phyloP scores from a whole-genome alignment of 2,329 filamentous ascomycete species.

The Ciborinia camelliae region DNA sequence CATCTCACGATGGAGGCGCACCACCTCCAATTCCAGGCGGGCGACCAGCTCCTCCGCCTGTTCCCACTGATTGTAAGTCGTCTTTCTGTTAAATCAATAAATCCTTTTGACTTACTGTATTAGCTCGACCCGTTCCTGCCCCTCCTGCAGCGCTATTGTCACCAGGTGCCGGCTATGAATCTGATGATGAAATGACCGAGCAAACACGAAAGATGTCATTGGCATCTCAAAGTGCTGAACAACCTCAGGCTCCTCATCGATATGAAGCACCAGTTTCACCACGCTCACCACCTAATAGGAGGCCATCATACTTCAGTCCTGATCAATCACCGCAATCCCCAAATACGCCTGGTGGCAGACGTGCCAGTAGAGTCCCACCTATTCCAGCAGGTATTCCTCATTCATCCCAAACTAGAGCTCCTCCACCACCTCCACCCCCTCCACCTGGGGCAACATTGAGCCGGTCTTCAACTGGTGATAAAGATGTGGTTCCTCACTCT shows the following conservation, averaged over 20 bases:
- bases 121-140: slow-evolving; percentile 61
- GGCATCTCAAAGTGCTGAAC: slow-evolving; percentile 39
- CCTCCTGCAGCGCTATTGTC: slow-evolving; percentile 56
- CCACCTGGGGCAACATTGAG: slow-evolving; percentile 54
- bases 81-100: neutral
- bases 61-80: slow-evolving; percentile 61
- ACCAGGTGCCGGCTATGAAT: slow-evolving; percentile 75
- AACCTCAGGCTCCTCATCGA: slow-evolving; percentile 47
- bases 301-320: slow-evolving; percentile 39
- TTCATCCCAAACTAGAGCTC: slow-evolving; percentile 56
- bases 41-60: slow-evolving; percentile 54
- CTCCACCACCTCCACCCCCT: slow-evolving; percentile 67
- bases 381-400: slow-evolving; percentile 54
- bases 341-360: slow-evolving; percentile 48
- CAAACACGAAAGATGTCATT: slow-evolving; percentile 45
- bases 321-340: slow-evolving; percentile 38
- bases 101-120: slow-evolving; percentile 32
- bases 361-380: slow-evolving; percentile 56
- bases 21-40: slow-evolving; percentile 40
- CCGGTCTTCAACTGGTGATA: slow-evolving; percentile 58
- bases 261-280: slow-evolving; percentile 42
- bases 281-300: slow-evolving; percentile 42
- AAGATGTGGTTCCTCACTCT: slow-evolving; percentile 44
- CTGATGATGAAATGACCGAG: slow-evolving; percentile 79
- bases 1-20: slow-evolving; percentile 33